Base-by-base conservation (phyloP, 139 green algal genomes). In the Raphidocelis subcapitata region DNA sequence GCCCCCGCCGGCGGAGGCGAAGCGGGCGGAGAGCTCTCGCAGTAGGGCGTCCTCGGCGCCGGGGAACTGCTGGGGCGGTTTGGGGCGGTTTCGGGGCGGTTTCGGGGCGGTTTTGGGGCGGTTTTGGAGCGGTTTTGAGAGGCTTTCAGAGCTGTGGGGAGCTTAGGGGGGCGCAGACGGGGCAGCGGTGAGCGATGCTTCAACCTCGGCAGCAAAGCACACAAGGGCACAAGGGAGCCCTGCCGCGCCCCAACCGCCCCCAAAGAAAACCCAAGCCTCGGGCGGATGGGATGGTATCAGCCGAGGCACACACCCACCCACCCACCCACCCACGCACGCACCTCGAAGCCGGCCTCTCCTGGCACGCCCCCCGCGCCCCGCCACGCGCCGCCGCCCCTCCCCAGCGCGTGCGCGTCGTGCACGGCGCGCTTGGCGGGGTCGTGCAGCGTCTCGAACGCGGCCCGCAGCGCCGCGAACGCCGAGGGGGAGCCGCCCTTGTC, bases 371-470 rank as follows among this genome's bases (percentile, higher is more conserved):
- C 41, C 41, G 41, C 41, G 41, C 41, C 41, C 41, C 88, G 71
- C 46, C 81, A 93, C 68, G 51, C 67, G 89, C 73, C 44, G 76
- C 41, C 41, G 41, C 41, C 41, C 8, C 41, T 8, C 41, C 8
- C 41, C 41, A n/a, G 84, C 18, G 81, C 80, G 77, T 84, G 89
- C 0, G 63, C 59, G 67, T 94, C 89, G 59, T 94, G 93, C 32
- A 89, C 84, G 5, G 37, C 46, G 3, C 81, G 67, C 24, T 33
- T 37, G 23, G 81, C 51, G 1, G 83, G 77, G 61, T 92, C 75
- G 5, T 49, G 76, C n/a, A 94, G 79, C 44, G 37, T 44, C 47
- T 82, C 33, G 72, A 66, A 82, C 33, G 75, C 75, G 12, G 33
- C 15, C 51, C 63, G 54, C 24, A 82, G 28, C 23, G 32, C 26